Evolutionary conservation across 306 rosid genomes (phyloP).

Genomic region (Malus asiatica): DNA sequence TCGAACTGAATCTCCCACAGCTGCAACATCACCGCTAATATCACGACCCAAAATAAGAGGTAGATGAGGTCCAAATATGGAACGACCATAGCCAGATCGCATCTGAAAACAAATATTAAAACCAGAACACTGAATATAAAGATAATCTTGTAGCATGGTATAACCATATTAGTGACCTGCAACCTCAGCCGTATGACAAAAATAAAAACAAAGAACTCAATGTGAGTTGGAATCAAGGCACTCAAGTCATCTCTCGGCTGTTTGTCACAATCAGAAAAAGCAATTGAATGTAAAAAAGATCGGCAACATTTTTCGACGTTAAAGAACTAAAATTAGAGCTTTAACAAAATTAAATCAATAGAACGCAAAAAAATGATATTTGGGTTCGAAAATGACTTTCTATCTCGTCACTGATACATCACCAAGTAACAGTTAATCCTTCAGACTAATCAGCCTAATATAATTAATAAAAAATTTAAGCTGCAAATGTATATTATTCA

Average conservation of each 20-base stretch:
- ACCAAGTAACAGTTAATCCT: background rate
- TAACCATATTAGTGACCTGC: background rate
- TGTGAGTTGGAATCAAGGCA: background rate
- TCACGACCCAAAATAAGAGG: slow-evolving; percentile 94
- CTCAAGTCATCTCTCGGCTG: background rate
- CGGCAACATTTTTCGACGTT: background rate
- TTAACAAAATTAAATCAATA: background rate
- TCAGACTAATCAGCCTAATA: background rate
- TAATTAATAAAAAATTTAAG: background rate
- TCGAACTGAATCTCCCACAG: slow-evolving; percentile 57
- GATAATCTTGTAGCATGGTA: background rate
- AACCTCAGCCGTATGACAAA: background rate
- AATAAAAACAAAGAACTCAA: background rate
- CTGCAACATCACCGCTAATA: slow-evolving; percentile 88
- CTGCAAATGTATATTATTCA: background rate
- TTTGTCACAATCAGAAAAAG: background rate
- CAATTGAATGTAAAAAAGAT: background rate
- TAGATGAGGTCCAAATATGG: slow-evolving; percentile 58
- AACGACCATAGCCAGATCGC: slow-evolving; percentile 92
- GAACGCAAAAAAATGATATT: background rate
- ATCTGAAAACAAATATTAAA: slow-evolving; percentile 42
- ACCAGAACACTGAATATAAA: background rate
- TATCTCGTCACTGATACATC: background rate
- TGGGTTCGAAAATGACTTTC: background rate
- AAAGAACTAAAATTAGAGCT: background rate